These are phyloP conservation scores for Glaciozyma antarctica DNA, from an alignment of 768 basidiomycete genomes.

Conservation along the genomic window DNA sequence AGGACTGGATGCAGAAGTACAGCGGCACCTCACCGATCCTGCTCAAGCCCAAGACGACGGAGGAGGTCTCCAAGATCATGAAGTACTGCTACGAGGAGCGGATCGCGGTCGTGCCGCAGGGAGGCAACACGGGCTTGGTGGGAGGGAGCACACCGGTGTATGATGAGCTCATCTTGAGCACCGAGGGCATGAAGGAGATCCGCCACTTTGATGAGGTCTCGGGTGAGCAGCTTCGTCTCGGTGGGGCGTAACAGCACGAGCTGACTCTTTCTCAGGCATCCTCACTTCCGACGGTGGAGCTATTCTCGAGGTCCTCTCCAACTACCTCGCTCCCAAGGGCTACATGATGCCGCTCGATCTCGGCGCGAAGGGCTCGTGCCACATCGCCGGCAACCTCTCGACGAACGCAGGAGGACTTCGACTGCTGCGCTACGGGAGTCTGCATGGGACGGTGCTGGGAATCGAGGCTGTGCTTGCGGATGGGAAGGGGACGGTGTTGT, in stretches of 20 bases:
- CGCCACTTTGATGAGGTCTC: constrained; percentile 45
- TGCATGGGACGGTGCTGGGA: constrained; percentile 90
- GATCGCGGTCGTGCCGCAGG: constrained; percentile 91
- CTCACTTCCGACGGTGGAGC: constrained; percentile 90
- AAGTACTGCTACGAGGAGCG: constrained; percentile 71
- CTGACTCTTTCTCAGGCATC: constrained; percentile 44
- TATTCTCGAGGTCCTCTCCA: constrained; percentile 76
- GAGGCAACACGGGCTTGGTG: constrained; percentile 95
- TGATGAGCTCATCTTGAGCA: constrained; percentile 75
- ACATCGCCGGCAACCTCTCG: constrained; percentile 92
- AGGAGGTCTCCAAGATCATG: constrained; percentile 79
- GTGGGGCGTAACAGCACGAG: no score
- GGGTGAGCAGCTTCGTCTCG: constrained; percentile 16
- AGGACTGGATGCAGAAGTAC: constrained; percentile 69
- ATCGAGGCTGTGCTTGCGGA: constrained; percentile 92
- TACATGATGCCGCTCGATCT: constrained; percentile 73
- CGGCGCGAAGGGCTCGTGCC: constrained; percentile 50
- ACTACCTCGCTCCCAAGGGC: constrained; percentile 72
- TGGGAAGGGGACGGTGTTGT: constrained; percentile 65
- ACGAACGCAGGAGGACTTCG: constrained; percentile 98
- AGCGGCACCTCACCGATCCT: constrained; percentile 73
- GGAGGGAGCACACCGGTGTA: constrained; percentile 79
- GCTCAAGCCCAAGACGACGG: constrained; percentile 73
- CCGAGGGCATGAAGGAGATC: constrained; percentile 57
- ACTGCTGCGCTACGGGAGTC: constrained; percentile 81